Percentiles rank a stretch among this genome's conserved stretches.
Conservation (phyloP, 176 grass and related monocot genomes). For the Alloteropsis semialata region DNA sequence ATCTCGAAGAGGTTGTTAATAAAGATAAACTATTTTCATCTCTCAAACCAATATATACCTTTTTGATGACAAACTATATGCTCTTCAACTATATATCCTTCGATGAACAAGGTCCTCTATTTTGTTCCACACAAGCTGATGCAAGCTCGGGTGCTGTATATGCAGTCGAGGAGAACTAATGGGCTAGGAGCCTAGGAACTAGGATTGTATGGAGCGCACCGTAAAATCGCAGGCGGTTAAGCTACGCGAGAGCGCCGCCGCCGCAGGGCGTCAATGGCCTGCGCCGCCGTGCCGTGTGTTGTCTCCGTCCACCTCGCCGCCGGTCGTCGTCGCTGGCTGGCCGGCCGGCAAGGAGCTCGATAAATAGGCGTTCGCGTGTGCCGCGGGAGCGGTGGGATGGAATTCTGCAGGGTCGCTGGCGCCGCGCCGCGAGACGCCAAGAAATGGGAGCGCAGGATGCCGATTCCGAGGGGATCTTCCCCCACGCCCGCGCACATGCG, state of each 20-base stretch:
- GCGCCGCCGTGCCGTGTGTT: background rate
- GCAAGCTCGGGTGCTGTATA: background rate
- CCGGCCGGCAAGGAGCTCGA: background rate
- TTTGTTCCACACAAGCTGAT: background rate
- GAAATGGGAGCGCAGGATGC: slow-evolving; percentile 55
- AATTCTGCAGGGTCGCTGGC: background rate
- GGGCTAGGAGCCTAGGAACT: background rate
- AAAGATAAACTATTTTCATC: background rate
- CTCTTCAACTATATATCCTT: background rate
- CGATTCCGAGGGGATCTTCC: slow-evolving; percentile 75
- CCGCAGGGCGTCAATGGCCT: background rate
- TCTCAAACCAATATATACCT: background rate
- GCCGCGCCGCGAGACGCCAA: slow-evolving; percentile 26
- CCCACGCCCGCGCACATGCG: background rate
- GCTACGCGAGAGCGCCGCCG: background rate
- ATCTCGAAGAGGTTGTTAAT: background rate
- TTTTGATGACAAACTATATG: background rate
- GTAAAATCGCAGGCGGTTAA: background rate
- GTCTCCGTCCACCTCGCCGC: slow-evolving; percentile 8
- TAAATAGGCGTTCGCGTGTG: slow-evolving; percentile 25
- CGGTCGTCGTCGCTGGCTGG: background rate
- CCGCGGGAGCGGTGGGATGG: background rate
- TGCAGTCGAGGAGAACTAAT: background rate
- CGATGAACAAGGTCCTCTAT: background rate
- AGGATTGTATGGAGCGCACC: background rate